Percentiles rank a stretch among this genome's conserved stretches.
Conservation (phyloP, 2,329 filamentous ascomycete genomes). For the Colletotrichum orbiculare region DNA sequence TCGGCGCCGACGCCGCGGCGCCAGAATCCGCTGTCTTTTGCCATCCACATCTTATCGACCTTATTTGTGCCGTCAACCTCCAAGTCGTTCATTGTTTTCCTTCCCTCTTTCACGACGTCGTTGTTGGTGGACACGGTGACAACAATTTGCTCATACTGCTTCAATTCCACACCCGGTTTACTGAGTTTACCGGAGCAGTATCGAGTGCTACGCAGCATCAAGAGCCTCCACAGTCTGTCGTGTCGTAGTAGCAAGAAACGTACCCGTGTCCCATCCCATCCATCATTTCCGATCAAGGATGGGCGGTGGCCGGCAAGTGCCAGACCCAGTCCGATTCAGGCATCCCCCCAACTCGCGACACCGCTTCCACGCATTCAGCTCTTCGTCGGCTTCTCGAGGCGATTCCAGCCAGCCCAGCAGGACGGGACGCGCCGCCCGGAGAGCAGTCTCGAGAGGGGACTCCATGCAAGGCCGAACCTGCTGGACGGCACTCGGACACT, state of each 20-base stretch:
- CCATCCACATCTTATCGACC: too few species aligned
- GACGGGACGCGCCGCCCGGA: constrained; percentile 35
- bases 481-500: constrained; percentile 3
- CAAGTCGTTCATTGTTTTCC: too few species aligned
- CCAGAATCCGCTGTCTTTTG: background rate
- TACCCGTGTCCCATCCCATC: too few species aligned
- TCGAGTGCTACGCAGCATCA: too few species aligned
- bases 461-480: constrained; percentile 21
- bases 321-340: constrained; percentile 20
- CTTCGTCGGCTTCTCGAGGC: constrained; percentile 23
- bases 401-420: constrained; percentile 14
- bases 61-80: too few species aligned
- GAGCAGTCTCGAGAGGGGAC: constrained; percentile 22
- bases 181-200: too few species aligned
- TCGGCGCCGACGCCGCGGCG: background rate
- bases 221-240: too few species aligned
- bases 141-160: too few species aligned
- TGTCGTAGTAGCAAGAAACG: too few species aligned
- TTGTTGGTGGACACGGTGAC: too few species aligned
- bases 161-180: too few species aligned
- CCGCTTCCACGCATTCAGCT: constrained; percentile 17
- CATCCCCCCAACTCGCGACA: constrained; percentile 17
- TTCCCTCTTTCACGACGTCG: too few species aligned
- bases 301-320: constrained; percentile 22
- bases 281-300: constrained; percentile 12